A percentile compares a stretch with the other conserved stretches of the same genome.
Conservation (phyloP, 441 rosid genomes). For the Pelargonium australe region DNA sequence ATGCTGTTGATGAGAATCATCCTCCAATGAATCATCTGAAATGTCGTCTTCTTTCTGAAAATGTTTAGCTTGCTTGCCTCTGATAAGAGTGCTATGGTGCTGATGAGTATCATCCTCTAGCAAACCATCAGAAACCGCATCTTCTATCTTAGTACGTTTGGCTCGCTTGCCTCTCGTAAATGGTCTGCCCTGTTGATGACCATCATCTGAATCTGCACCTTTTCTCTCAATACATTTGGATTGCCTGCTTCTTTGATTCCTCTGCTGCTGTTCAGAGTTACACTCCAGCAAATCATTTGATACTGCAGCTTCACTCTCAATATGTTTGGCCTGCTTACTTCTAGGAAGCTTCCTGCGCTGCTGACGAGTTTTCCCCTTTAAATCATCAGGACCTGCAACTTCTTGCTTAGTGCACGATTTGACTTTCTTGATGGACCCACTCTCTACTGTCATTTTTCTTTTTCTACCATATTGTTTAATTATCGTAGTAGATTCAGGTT, state of each 20-base stretch:
- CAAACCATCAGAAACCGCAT: slow-evolving; percentile 35
- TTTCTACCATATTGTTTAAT: slow-evolving; percentile 54
- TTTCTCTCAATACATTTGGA: slow-evolving; percentile 40
- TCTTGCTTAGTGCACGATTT: slow-evolving; percentile 29
- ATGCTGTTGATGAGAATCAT: slow-evolving; percentile 28
- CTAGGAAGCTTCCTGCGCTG: slow-evolving; percentile 16
- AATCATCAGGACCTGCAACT: slow-evolving; percentile 25
- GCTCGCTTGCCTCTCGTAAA: slow-evolving; percentile 31
- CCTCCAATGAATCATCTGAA: slow-evolving; percentile 38
- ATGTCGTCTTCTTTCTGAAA: slow-evolving; percentile 34
- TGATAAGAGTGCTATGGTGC: slow-evolving; percentile 23
- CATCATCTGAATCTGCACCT: slow-evolving; percentile 35
- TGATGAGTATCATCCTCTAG: slow-evolving; percentile 23
- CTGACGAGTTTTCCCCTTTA: slow-evolving; percentile 16
- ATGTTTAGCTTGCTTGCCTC: slow-evolving; percentile 24
- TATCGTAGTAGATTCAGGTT: slow-evolving; percentile 31
- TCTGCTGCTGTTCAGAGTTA: slow-evolving; percentile 31
- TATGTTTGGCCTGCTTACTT: slow-evolving; percentile 21
- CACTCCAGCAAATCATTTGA: slow-evolving; percentile 58
- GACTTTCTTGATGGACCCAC: slow-evolving; percentile 40
- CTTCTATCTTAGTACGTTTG: slow-evolving; percentile 32
- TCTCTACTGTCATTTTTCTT: slow-evolving; percentile 46
- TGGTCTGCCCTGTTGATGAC: slow-evolving; percentile 29
- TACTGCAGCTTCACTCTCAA: slow-evolving; percentile 37
- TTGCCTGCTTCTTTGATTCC: slow-evolving; percentile 37